Evolutionary conservation across 2,329 filamentous ascomycete species (phyloP).

Genomic region (Zymoseptoria crescenta): DNA sequence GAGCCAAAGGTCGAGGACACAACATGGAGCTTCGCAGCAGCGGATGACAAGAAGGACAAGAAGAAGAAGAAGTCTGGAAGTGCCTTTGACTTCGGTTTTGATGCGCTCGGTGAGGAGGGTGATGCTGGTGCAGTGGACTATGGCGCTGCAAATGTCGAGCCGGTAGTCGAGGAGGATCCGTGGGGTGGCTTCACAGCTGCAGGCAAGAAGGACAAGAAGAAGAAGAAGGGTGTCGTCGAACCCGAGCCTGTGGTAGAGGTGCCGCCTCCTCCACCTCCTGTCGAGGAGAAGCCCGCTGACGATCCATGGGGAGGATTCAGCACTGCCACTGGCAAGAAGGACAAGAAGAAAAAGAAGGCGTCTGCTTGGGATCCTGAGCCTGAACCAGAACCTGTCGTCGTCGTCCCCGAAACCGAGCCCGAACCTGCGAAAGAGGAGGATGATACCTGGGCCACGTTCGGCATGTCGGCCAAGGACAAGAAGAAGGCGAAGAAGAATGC

Average conservation of each 20-base stretch:
- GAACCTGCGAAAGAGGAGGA: constrained; percentile 33
- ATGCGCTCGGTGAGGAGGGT: constrained; percentile 8
- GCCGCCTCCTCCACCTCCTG: constrained; percentile 22
- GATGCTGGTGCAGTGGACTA: constrained; percentile 17
- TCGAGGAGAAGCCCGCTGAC: constrained; percentile 23
- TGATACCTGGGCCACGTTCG: constrained; percentile 26
- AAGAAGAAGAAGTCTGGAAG: constrained; percentile 29
- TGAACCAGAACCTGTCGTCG: constrained; percentile 28
- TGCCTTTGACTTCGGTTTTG: constrained; percentile 27
- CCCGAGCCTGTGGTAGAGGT: constrained; percentile 20
- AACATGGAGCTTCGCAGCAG: constrained; percentile 23
- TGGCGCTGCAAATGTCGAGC: constrained; percentile 15
- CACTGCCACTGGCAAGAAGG: constrained; percentile 27
- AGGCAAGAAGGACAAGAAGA: constrained; percentile 29
- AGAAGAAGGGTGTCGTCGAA: constrained; percentile 20
- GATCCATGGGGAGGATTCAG: constrained; percentile 29
- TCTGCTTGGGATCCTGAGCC: constrained; percentile 19
- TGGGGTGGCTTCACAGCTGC: constrained; percentile 21
- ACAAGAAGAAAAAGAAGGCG: constrained; percentile 35
- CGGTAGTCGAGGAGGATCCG: constrained; percentile 18
- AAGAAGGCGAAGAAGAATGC: constrained; percentile 45
- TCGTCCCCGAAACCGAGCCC: constrained; percentile 31
- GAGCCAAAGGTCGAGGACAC: constrained; percentile 19
- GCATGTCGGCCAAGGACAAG: constrained; percentile 35
- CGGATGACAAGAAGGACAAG: constrained; percentile 28